These are phyloP conservation scores for Ophiostoma pallidulum DNA, from an alignment of 2,329 filamentous ascomycete species.

Conservation along the genomic window DNA sequence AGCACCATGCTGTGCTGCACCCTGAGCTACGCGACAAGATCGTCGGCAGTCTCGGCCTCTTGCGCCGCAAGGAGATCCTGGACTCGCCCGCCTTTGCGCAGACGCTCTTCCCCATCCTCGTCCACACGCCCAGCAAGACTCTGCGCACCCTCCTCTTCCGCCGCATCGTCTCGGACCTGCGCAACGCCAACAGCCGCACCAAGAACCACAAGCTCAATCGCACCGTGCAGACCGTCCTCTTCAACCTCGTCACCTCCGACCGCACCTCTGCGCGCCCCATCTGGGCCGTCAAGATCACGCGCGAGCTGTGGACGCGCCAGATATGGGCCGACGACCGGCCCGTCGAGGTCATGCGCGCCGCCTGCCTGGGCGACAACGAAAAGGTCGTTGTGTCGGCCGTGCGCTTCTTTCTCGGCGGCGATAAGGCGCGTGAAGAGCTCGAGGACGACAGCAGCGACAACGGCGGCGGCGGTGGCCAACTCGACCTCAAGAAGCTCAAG, in stretches of 20 bases:
- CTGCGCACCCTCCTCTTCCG: slow-evolving; percentile 72
- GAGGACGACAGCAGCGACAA: slow-evolving; percentile 85
- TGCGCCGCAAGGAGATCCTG: slow-evolving; percentile 86
- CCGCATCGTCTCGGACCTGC: slow-evolving; percentile 86
- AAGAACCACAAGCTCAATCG: slow-evolving; percentile 90
- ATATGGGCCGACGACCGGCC: slow-evolving; percentile 87
- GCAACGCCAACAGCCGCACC: slow-evolving; percentile 75
- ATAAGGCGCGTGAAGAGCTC: slow-evolving; percentile 88
- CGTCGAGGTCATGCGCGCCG: slow-evolving; percentile 98
- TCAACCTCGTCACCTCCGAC: slow-evolving; percentile 83
- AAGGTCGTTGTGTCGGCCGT: slow-evolving; percentile 85
- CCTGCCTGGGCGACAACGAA: slow-evolving; percentile 77
- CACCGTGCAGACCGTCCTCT: slow-evolving; percentile 85
- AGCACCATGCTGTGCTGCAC: slow-evolving; percentile 76
- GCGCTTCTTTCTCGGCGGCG: slow-evolving; percentile 89
- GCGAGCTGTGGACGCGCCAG: slow-evolving; percentile 93
- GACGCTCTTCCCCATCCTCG: slow-evolving; percentile 89
- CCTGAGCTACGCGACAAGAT: slow-evolving; percentile 87
- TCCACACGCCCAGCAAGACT: slow-evolving; percentile 79
- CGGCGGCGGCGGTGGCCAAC: slow-evolving; percentile 23
- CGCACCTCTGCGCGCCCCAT: slow-evolving; percentile 75
- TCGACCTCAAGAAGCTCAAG: slow-evolving; percentile 70
- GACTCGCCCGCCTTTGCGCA: slow-evolving; percentile 67
- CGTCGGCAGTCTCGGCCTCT: slow-evolving; percentile 76
- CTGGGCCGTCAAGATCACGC: slow-evolving; percentile 92